A percentile compares a stretch with the other conserved stretches of the same genome.
Evolutionary conservation across 345 rosid species (phyloP).

Genomic region (Linum tenue): DNA sequence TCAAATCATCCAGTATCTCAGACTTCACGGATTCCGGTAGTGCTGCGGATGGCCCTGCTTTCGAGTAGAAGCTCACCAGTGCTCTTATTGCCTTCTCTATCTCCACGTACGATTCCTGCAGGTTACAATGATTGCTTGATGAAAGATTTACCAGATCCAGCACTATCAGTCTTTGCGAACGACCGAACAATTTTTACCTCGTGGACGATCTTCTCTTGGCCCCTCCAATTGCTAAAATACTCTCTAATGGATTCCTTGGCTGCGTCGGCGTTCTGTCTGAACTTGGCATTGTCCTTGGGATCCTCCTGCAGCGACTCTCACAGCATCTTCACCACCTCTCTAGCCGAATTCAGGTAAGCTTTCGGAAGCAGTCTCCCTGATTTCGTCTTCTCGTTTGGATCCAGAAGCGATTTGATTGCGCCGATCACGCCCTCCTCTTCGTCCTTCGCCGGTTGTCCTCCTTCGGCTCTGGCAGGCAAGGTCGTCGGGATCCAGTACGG

Average conservation of each 20-base stretch:
- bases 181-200: conserved; percentile 30
- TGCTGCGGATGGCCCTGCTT: conserved; percentile 80
- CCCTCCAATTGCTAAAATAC: conserved; percentile 75
- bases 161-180: too few species aligned
- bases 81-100: conserved; percentile 72
- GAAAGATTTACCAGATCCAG: too few species aligned
- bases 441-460: conserved; percentile 23
- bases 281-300: conserved; percentile 53
- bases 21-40: conserved; percentile 65
- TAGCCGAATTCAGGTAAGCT: conserved; percentile 81
- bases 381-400: conserved; percentile 71
- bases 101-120: conserved; percentile 72
- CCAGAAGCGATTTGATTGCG: conserved; percentile 56
- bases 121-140: not conserved
- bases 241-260: conserved; percentile 86
- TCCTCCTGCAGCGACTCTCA: conserved; percentile 75
- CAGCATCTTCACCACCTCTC: conserved; percentile 69
- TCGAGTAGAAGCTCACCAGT: conserved; percentile 67
- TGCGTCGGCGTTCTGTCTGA: conserved; percentile 78
- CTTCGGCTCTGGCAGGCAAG: conserved; percentile 31
- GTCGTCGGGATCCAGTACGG: conserved; percentile 22
- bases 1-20: conserved; percentile 48
- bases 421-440: conserved; percentile 52
- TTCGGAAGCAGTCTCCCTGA: conserved; percentile 72
- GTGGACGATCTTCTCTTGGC: conserved; percentile 37